Conservation (phyloP, 495 filamentous ascomycete species). For the Lichina pygmaea region DNA sequence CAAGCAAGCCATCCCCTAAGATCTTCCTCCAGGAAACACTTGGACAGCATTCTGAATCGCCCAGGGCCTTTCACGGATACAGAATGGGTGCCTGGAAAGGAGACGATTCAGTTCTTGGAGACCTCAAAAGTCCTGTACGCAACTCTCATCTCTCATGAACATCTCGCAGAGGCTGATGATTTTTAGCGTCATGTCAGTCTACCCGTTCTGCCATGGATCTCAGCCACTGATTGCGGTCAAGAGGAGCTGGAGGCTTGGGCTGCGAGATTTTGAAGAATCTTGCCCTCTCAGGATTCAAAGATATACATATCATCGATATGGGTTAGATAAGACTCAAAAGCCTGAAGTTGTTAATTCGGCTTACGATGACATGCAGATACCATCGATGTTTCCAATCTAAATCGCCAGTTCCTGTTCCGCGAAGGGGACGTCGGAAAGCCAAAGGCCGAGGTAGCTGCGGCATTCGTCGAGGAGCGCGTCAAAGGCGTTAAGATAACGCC, state of each 20-base stretch:
- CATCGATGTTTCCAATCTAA: slow-evolving; percentile 95
- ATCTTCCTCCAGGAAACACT: slow-evolving; percentile 31
- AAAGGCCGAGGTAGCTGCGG: slow-evolving; percentile 82
- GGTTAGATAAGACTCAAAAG: slow-evolving; percentile 17
- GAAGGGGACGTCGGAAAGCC: slow-evolving; percentile 73
- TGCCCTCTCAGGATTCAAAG: slow-evolving; percentile 79
- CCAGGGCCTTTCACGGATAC: slow-evolving; percentile 55
- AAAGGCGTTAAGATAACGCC: slow-evolving; percentile 80
- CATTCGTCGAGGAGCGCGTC: slow-evolving; percentile 69
- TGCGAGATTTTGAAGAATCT: slow-evolving; percentile 96
- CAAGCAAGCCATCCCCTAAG: not conserved
- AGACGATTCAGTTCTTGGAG: slow-evolving; percentile 30
- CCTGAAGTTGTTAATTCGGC: not conserved
- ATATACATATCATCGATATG: slow-evolving; percentile 99
- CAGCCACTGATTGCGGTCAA: slow-evolving; percentile 10
- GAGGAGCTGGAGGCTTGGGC: slow-evolving; percentile 81
- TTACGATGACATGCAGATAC: slow-evolving; percentile 28
- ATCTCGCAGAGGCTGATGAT: not conserved
- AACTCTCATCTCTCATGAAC: not conserved
- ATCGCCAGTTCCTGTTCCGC: slow-evolving; percentile 93
- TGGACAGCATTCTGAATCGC: slow-evolving; percentile 49
- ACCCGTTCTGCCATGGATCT: not conserved
- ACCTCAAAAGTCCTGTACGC: slow-evolving; percentile 44
- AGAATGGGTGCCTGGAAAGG: slow-evolving; percentile 34
- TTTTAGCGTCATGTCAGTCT: slow-evolving; percentile 21